Evolutionary conservation across 202 grass and related monocot species (phyloP), one percentile per base, ranked within the genome.

Genomic region (Elaeis oleifera): DNA sequence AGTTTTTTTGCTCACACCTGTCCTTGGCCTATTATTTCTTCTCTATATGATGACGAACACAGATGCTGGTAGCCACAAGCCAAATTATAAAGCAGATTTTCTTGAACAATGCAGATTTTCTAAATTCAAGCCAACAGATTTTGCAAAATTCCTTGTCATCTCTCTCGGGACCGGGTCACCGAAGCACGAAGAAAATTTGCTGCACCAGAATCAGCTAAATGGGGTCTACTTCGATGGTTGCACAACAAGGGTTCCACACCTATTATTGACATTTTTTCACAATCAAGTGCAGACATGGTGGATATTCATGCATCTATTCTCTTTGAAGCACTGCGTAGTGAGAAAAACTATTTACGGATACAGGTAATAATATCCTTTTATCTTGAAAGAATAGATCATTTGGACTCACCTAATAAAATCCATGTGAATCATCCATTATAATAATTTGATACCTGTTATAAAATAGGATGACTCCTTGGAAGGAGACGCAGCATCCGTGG

Each of bases 261-360:
- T 14, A 2, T 68, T 1, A 56, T 68, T 4, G 65, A 68, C 1
- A 15, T 68, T 20, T 68, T 68, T 11, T 32, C 51, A 16, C 51
- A 68, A 21, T n/a, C 26, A 3, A 68, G 65, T 26, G 16, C 65
- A 1, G 65, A 68, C 51, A 56, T 68, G 65, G 65, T 68, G 17
- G 65, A 68, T 23, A 44, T 68, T 52, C 22, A 68, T 16, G 18
- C 52, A 36, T 29, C 65, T 9, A 16, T 44, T 11, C 51, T 68
- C 13, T 68, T 68, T 5, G 25, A 68, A 16, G 65, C 65, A 5
- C 65, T 39, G 1, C 2, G 14, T 3, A 21, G 9, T 5, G 51
- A 29, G 17, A 32, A 55, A 3, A 4, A 39, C 5, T 68, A 68
- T 51, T 27, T 68, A 16, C 49, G 63, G 13, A 66, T 66, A 18